Base-by-base conservation (phyloP, 495 filamentous ascomycete genomes). In the Penicillium egyptiacum region DNA sequence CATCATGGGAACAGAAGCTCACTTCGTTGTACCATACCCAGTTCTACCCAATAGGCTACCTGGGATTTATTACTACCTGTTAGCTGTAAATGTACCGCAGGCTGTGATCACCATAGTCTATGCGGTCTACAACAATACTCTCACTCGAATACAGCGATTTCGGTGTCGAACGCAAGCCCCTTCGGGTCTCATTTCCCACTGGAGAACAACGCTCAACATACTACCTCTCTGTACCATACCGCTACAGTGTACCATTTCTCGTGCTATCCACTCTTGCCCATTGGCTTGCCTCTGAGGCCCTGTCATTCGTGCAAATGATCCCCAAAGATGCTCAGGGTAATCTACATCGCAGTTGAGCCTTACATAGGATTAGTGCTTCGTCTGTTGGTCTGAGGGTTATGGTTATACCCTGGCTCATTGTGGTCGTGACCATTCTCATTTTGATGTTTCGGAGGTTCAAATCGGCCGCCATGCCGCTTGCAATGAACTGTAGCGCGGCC, bases 181-280 rank as follows among this genome's bases (percentile, higher is more conserved):
- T 58, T 5, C 47, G 55, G n/a, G 55, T 58, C 4, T 45, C 48
- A 1, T 52, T 33, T 23, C 55, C 55, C 4, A 17, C 17, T 9
- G 50, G 49, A 9, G 31, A 53, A 20, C 56, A 58, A 31, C 56
- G 30, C 5, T 53, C 49, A 16, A 53, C 49, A 19, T 48, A 40
- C 14, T 53, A 40, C 11, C 49, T 58, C 1, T 33, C 17, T 6
- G 19, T 58, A 5, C 55, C 55, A 46, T 52, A 46, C 7, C 47
- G 40, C 17, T 58, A 58, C n/a, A 30, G n/a, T 3, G 12, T 52
- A n/a, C 47, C 55, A 26, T 31, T 58, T 20, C 9, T 58, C 1
- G 7, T 25, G 2, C 3, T n/a, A 11, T 44, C 22, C 7, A 58
- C 47, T 16, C n/a, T 58, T 4, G 9, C 30, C 10, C 55, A 58